Evolutionary conservation across 2,329 filamentous ascomycete species (phyloP).

Genomic region (Colletotrichum lentis): DNA sequence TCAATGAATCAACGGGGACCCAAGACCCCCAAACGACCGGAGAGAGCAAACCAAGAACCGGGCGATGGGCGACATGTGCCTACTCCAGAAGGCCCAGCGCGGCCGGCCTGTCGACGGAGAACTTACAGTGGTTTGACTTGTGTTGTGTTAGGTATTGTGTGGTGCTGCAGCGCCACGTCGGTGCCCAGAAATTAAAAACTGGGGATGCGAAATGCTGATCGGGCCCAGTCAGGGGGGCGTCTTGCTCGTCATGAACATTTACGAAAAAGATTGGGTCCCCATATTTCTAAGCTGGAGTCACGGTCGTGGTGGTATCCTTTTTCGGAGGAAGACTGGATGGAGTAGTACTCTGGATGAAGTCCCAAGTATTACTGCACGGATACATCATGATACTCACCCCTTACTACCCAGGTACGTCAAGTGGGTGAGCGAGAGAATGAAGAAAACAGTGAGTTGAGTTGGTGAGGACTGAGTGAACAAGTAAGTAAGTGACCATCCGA

Average conservation of each 20-base stretch:
- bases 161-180: constrained; percentile 21
- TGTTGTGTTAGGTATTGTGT: neutral
- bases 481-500: neutral
- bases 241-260: constrained; percentile 25
- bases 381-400: too few relatives aligned
- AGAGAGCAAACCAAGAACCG: constrained; percentile 10
- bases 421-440: too few relatives aligned
- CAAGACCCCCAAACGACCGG: neutral
- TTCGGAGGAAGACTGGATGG: neutral
- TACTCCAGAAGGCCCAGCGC: constrained; percentile 3
- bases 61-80: constrained; percentile 6
- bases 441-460: too few relatives aligned
- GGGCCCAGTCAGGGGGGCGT: constrained; percentile 16
- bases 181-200: constrained; percentile 32
- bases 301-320: neutral
- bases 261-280: constrained; percentile 10
- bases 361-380: too few relatives aligned
- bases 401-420: too few relatives aligned
- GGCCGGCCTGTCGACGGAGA: too few relatives aligned
- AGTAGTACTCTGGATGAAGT: neutral
- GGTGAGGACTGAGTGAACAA: too few relatives aligned
- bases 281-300: neutral
- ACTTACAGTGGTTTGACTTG: neutral
- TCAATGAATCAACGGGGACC: neutral
- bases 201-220: constrained; percentile 27